A percentile compares a stretch with the other conserved stretches of the same genome.
Conservation (phyloP, 148 eudicot genomes). For the Persicaria tinctoria region DNA sequence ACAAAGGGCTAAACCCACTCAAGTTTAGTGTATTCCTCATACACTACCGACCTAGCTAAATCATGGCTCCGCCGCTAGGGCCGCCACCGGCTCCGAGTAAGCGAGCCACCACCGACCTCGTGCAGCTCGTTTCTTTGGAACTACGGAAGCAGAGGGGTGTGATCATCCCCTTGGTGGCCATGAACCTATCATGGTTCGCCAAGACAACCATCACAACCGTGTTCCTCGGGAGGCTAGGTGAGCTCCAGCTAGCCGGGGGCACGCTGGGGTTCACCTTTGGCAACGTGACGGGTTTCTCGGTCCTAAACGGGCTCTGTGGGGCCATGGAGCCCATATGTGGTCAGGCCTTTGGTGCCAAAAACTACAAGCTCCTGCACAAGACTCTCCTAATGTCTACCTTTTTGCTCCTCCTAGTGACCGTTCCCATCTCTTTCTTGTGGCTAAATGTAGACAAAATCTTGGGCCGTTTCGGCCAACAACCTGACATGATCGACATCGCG, state of each 20-base stretch:
- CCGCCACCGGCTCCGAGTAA: slow-evolving; percentile 6
- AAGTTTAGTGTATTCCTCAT: background rate
- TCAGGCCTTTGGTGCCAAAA: slow-evolving; percentile 77
- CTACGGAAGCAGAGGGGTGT: slow-evolving; percentile 48
- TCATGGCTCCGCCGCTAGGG: slow-evolving; percentile 2
- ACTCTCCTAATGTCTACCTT: slow-evolving; percentile 59
- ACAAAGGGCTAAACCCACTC: background rate
- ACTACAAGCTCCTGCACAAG: slow-evolving; percentile 70
- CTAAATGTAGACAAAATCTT: slow-evolving; percentile 59
- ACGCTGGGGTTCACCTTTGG: slow-evolving; percentile 71
- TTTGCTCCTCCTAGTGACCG: slow-evolving; percentile 36
- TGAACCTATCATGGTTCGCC: slow-evolving; percentile 70
- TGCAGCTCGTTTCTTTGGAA: slow-evolving; percentile 25
- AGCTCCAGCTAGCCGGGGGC: slow-evolving; percentile 68
- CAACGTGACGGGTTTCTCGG: slow-evolving; percentile 77
- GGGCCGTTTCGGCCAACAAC: slow-evolving; percentile 53
- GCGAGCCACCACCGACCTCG: slow-evolving; percentile 17
- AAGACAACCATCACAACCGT: slow-evolving; percentile 62
- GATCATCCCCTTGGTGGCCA: slow-evolving; percentile 45
- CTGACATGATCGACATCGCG: slow-evolving; percentile 43
- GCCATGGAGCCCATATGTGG: slow-evolving; percentile 98
- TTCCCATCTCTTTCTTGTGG: slow-evolving; percentile 69
- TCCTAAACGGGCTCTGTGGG: slow-evolving; percentile 58
- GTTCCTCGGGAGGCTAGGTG: slow-evolving; percentile 72
- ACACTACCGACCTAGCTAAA: background rate